phyloP scores from a whole-genome alignment of 129 eudicot species.

The Cynara cardunculus region DNA sequence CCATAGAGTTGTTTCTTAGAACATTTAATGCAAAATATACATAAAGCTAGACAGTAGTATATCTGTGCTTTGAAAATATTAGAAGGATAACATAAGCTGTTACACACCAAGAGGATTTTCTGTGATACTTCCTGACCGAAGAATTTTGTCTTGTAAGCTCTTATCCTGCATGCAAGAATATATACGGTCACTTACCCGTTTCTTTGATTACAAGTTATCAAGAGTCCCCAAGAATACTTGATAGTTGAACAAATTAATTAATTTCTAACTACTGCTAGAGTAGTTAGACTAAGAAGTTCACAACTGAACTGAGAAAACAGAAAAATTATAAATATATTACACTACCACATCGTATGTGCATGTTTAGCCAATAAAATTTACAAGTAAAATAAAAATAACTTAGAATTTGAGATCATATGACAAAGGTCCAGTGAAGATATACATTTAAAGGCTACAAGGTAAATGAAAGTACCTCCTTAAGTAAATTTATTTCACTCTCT shows the following conservation, averaged over 20 bases:
- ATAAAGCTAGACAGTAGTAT: not conserved
- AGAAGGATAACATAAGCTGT: not conserved
- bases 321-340: not conserved
- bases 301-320: not conserved
- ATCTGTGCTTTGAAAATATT: constrained; percentile 1
- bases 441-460: constrained; percentile 4
- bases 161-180: constrained; percentile 54
- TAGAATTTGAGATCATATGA: constrained; percentile 2
- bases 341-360: not conserved
- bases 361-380: constrained; percentile 2
- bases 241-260: not conserved
- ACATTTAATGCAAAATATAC: not conserved
- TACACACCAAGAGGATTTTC: constrained; percentile 68
- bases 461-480: constrained; percentile 60
- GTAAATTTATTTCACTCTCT: constrained; percentile 79
- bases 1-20: constrained; percentile 23
- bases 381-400: constrained; percentile 1
- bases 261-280: not conserved
- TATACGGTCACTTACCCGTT: constrained; percentile 10
- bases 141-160: constrained; percentile 66
- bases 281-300: not conserved
- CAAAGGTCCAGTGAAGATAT: not conserved
- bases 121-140: constrained; percentile 56
- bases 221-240: not conserved
- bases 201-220: not conserved